Evolutionary conservation across 1,284 basidiomycete genomes (phyloP), one percentile per base, ranked within the genome.

Genomic region (Peniophora sp.): DNA sequence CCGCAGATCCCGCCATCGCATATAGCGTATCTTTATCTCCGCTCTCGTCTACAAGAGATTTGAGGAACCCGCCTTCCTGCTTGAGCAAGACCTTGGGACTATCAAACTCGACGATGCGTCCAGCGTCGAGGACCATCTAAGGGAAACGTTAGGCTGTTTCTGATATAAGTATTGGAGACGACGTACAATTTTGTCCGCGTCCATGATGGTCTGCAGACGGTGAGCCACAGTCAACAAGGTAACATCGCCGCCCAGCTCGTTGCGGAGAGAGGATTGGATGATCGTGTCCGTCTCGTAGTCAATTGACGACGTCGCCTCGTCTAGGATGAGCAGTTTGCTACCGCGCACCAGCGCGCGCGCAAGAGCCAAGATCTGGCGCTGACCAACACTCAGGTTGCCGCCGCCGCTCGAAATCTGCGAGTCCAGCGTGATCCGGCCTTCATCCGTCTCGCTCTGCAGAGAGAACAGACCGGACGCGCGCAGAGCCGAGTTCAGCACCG

Each of bases 151-250:
- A 22, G 23, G 10, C 3, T 72, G 68, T 63, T 72, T 67, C 69
- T 71, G 14, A 34, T n/a, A 41, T 35, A 10, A 36, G 11, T 35
- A 14, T 19, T 9, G 5, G 17, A 19, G 16, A 2, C 27, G 24
- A 11, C 71, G 50, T 56, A 64, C 63, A 39, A 68, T 66, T 50
- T 65, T 68, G 58, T 70, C 69, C 0, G 78, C 73, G 55, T 85
- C 83, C 71, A 84, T 83, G 57, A 87, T 81, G 1, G 83, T 86
- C 58, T 83, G 82, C 12, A 87, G 65, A 36, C 84, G 76, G 63
- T 86, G 84, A 1, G 85, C 85, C 46, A 86, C 70, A 11, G 81
- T 85, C 45, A 86, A 71, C 2, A 86, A 61, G 0, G 81, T 85
- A 8, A 78, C 76, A 53, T 78, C 79, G 2, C 68, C 63, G 11